These are phyloP conservation scores for Thielaviopsis musarum DNA, from an alignment of 2,329 filamentous ascomycete species.

Conservation along the genomic window DNA sequence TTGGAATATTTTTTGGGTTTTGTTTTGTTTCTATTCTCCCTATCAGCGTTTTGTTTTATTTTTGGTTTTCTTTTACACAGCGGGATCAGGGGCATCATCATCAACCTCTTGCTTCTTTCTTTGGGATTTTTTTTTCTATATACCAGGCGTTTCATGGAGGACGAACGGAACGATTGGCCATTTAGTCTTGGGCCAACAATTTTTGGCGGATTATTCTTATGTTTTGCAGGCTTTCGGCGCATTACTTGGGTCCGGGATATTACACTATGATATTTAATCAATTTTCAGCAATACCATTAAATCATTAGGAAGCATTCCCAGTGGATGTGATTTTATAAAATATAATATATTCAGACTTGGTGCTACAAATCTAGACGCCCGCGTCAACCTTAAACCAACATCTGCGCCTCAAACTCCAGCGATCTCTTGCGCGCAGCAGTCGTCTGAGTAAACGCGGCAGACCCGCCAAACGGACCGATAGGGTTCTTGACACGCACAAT, in stretches of 20 bases:
- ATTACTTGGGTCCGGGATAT: no score
- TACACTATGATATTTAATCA: no score
- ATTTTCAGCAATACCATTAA: no score
- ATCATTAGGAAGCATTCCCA: no score
- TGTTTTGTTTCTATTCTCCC: neutral
- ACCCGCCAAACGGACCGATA: conserved; percentile 46
- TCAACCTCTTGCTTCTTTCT: neutral
- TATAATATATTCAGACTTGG: neutral
- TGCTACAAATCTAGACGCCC: neutral
- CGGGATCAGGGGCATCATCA: neutral
- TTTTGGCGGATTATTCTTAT: no score
- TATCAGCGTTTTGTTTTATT: neutral
- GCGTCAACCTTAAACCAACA: neutral
- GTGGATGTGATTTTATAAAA: neutral
- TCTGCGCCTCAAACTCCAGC: conserved; percentile 4
- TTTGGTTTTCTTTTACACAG: neutral
- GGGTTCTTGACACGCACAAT: conserved; percentile 46
- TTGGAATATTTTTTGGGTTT: neutral
- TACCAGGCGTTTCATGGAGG: conserved; percentile 1
- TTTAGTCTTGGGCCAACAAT: no score
- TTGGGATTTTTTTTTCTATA: neutral
- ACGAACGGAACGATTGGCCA: no score
- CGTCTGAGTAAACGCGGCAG: conserved; percentile 35
- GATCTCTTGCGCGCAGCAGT: conserved; percentile 13
- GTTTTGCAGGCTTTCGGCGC: no score